Evolutionary conservation across 2,329 filamentous ascomycete species (phyloP), one percentile per base, ranked within the genome.

Genomic region (Rhynchosporium secalis): DNA sequence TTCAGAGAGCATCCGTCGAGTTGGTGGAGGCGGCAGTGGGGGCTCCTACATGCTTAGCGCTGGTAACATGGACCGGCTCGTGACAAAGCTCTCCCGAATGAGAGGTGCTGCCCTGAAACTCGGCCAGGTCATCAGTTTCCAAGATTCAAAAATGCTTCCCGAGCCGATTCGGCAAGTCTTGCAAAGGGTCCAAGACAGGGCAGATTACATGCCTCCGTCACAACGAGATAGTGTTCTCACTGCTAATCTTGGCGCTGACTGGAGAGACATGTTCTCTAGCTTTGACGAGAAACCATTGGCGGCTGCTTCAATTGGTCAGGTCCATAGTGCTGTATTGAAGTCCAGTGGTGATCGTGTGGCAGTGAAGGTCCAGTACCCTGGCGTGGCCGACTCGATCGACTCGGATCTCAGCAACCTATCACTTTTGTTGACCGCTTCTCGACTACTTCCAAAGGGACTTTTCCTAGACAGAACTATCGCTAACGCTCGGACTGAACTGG

Each of bases 401-500:
- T 97, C 94, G 0, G 95, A 99, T 72, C 83, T 99, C 1, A 96
- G 92, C 76, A 99, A 99, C 72, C 83, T 99, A 38, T 91, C 90
- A 8, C 84, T 99, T 61, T 86, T 99, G 1, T 85, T 99, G 12
- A 95, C 91, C 5, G 95, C 95, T 31, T 96, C 93, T 4, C 88
- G 91, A 62, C 84, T 99, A 31, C 82, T 99, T 0, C 96, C 95
- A 0, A 93, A 90, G 73, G 95, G 95, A 0, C 81, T 99, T 0
- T 99, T 95, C 73, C 86, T 99, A 7, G 90, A 99, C 78, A 97
- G 96, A 76, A 99, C 95, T 0, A 98, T 99, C 68, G 93, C 91
- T 68, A 99, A 99, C 73, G 94, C 95, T 3, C 86, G 95, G 9
- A 87, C 86, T 1, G 95, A 99, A 76, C 84, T 99, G 3, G 93